Evolutionary conservation across 257 asterid species (phyloP).

Genomic region (Fraxinus quadrangulata): DNA sequence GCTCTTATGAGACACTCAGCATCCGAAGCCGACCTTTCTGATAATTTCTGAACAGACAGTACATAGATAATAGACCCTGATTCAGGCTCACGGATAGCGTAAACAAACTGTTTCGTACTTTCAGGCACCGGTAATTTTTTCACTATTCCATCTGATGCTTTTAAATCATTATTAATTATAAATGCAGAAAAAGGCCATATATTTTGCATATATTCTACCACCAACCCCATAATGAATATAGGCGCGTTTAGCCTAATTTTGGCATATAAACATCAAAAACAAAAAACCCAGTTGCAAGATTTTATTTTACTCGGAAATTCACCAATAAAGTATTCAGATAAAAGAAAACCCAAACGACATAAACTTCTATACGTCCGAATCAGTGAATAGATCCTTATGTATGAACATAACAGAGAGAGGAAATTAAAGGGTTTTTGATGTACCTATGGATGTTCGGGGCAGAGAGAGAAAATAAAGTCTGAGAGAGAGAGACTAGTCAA

Average conservation of each 20-base stretch:
- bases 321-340: not conserved
- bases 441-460: not conserved
- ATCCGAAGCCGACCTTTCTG: conserved; percentile 79
- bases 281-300: conserved; percentile 7
- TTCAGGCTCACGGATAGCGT: conserved; percentile 69
- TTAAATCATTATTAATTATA: conserved; percentile 57
- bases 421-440: not conserved
- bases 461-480: not conserved
- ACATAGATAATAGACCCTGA: conserved; percentile 64
- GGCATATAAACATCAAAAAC: conserved; percentile 16
- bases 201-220: conserved; percentile 52
- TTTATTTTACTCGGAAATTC: not conserved
- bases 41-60: conserved; percentile 76
- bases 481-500: not conserved
- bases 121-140: conserved; percentile 69
- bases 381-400: not conserved
- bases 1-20: conserved; percentile 71
- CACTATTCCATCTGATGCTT: conserved; percentile 66
- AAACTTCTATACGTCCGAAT: not conserved
- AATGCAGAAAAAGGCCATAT: conserved; percentile 77
- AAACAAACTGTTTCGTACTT: conserved; percentile 73
- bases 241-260: conserved; percentile 3
- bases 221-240: conserved; percentile 36
- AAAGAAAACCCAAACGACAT: not conserved
- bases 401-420: not conserved